Conservation (phyloP, 768 basidiomycete genomes). For the Mycena pura region DNA sequence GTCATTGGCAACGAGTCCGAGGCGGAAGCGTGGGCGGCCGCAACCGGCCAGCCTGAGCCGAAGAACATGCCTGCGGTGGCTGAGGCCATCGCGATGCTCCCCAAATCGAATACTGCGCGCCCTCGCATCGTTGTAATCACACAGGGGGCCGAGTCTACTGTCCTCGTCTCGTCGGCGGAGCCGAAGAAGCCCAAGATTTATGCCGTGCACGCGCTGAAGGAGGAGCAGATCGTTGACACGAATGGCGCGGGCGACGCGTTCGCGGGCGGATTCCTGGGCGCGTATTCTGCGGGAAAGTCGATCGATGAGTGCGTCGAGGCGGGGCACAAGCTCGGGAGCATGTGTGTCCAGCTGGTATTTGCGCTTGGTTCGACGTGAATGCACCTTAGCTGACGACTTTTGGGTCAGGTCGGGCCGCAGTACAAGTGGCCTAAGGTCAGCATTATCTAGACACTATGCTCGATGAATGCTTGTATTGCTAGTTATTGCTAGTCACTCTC, state of each 20-base stretch:
- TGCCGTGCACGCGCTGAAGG: conserved; percentile 61
- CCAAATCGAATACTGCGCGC: conserved; percentile 78
- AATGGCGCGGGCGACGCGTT: conserved; percentile 99
- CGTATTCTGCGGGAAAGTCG: conserved; percentile 76
- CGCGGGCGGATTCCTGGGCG: conserved; percentile 94
- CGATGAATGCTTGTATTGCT: no score
- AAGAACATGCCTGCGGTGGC: conserved; percentile 76
- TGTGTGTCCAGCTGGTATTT: conserved; percentile 81
- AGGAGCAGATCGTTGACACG: conserved; percentile 87
- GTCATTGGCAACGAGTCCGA: conserved; percentile 97
- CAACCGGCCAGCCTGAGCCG: conserved; percentile 70
- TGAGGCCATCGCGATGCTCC: conserved; percentile 71
- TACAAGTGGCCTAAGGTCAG: conserved; percentile 60
- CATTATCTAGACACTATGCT: conserved; percentile 35
- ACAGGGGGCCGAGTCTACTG: conserved; percentile 82
- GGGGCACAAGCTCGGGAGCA: conserved; percentile 86
- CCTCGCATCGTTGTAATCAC: conserved; percentile 90
- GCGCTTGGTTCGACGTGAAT: not conserved
- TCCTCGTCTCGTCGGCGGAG: conserved; percentile 69
- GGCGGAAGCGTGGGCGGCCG: conserved; percentile 84
- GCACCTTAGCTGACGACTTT: not conserved
- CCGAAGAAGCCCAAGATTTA: conserved; percentile 62
- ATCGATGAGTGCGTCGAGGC: conserved; percentile 79
- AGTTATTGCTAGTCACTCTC: conserved; percentile 31
- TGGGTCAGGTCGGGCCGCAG: conserved; percentile 55